Evolutionary conservation across 306 rosid genomes (phyloP).

Genomic region (Castanopsis chinensis): DNA sequence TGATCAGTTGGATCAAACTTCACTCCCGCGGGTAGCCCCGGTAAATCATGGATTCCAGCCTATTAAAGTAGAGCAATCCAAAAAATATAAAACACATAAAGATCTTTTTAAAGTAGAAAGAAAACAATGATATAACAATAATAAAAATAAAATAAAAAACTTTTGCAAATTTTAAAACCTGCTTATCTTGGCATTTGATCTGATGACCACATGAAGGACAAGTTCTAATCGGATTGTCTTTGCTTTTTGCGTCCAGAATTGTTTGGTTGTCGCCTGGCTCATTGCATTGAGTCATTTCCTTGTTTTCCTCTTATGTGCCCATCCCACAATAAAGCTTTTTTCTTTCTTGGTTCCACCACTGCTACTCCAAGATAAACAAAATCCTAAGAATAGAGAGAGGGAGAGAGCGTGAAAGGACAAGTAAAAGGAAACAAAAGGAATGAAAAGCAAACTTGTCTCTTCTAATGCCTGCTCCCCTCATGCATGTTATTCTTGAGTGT

Average conservation of each 20-base stretch:
- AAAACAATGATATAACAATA: neutral
- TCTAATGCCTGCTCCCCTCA: conserved; percentile 46
- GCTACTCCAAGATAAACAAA: conserved; percentile 2
- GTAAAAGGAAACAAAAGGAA: conserved; percentile 20
- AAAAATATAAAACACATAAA: neutral
- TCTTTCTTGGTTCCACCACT: conserved; percentile 29
- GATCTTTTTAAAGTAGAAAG: neutral
- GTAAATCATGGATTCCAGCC: conserved; percentile 50
- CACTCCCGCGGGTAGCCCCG: conserved; percentile 79
- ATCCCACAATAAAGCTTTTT: conserved; percentile 34
- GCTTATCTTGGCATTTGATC: conserved; percentile 56
- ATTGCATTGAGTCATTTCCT: conserved; percentile 56
- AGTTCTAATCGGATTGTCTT: conserved; percentile 47
- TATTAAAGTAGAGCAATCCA: neutral
- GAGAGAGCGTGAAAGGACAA: neutral
- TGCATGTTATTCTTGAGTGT: conserved; percentile 34
- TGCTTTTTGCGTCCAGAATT: conserved; percentile 36
- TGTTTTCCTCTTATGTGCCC: conserved; percentile 25
- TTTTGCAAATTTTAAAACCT: conserved; percentile 34
- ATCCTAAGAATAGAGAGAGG: conserved; percentile 21
- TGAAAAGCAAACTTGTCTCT: conserved; percentile 47
- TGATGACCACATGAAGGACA: conserved; percentile 76
- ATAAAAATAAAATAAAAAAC: neutral
- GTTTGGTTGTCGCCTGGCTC: conserved; percentile 35
- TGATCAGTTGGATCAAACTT: conserved; percentile 90